Conservation (phyloP, 306 rosid species). For the Myrica gale region DNA sequence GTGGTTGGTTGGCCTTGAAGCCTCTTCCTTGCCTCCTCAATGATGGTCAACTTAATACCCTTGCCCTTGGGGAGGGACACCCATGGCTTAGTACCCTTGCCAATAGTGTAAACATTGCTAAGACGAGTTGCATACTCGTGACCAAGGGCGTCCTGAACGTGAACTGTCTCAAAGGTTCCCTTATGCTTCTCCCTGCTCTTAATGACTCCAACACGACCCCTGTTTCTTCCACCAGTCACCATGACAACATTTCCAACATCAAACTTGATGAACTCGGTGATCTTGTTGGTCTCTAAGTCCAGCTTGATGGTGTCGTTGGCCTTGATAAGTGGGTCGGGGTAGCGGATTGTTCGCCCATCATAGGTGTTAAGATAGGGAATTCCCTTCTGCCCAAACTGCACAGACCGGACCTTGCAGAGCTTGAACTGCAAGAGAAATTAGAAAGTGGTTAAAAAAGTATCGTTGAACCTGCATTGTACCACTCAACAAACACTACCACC, state of each 20-base stretch:
- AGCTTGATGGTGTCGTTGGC: slow-evolving; percentile 87
- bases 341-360: slow-evolving; percentile 86
- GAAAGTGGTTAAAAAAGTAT: background rate
- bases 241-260: slow-evolving; percentile 79
- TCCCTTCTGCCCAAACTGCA: slow-evolving; percentile 78
- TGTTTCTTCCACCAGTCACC: slow-evolving; percentile 83
- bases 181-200: slow-evolving; percentile 82
- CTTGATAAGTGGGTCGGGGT: slow-evolving; percentile 77
- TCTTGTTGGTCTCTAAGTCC: slow-evolving; percentile 67
- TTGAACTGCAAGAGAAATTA: slow-evolving; percentile 47
- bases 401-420: slow-evolving; percentile 78
- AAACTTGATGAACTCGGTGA: slow-evolving; percentile 62
- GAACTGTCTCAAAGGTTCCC: slow-evolving; percentile 75
- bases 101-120: slow-evolving; percentile 69
- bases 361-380: slow-evolving; percentile 74
- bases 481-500: background rate
- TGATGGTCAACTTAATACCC: slow-evolving; percentile 74
- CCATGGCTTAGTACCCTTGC: slow-evolving; percentile 77
- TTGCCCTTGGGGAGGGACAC: slow-evolving; percentile 72
- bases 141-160: slow-evolving; percentile 71
- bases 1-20: slow-evolving; percentile 46
- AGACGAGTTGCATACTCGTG: slow-evolving; percentile 74
- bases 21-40: slow-evolving; percentile 78
- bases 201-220: slow-evolving; percentile 75
- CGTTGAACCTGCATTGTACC: background rate